Conservation (phyloP, 192 early-diverging fungal genomes). For the Linderina pennispora region DNA sequence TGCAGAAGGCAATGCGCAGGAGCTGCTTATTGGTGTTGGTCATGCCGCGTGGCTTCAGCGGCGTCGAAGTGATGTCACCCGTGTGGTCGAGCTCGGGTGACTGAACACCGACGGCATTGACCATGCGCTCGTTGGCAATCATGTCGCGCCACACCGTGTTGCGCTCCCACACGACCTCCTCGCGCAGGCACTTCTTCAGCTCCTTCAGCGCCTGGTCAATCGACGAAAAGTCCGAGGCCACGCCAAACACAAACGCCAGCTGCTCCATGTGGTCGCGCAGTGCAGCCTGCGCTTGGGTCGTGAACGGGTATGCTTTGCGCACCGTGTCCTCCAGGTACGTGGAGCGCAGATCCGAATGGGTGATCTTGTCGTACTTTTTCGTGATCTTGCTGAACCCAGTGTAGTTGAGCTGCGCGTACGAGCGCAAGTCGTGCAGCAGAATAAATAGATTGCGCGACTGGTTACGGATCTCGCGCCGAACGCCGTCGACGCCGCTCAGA, state of each 20-base stretch:
- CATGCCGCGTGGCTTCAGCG: constrained; percentile 48
- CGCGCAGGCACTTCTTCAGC: constrained; percentile 75
- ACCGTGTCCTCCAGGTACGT: constrained; percentile 65
- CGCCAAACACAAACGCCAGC: constrained; percentile 19
- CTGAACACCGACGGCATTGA: constrained; percentile 64
- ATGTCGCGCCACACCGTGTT: constrained; percentile 98
- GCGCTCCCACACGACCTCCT: constrained; percentile 92
- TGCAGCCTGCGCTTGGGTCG: constrained; percentile 50
- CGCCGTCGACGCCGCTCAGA: constrained; percentile 6
- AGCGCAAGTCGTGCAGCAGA: constrained; percentile 75
- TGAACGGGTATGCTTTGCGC: constrained; percentile 64
- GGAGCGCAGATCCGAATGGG: constrained; percentile 62
- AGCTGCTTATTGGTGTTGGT: constrained; percentile 49
- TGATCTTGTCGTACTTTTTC: constrained; percentile 98
- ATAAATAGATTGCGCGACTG: constrained; percentile 73
- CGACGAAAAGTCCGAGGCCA: constrained; percentile 29
- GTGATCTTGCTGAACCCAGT: constrained; percentile 93
- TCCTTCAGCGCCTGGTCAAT: constrained; percentile 61
- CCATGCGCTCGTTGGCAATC: constrained; percentile 82
- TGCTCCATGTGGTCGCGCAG: constrained; percentile 58
- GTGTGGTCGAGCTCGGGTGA: constrained; percentile 35
- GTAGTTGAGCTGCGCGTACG: constrained; percentile 82
- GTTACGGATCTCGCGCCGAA: constrained; percentile 38
- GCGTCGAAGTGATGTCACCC: constrained; percentile 5
- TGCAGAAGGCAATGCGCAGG: constrained; percentile 44